These are phyloP conservation scores for Phytopythium oedochilum DNA, from an alignment of 352 stramenopile species.

Conservation along the genomic window DNA sequence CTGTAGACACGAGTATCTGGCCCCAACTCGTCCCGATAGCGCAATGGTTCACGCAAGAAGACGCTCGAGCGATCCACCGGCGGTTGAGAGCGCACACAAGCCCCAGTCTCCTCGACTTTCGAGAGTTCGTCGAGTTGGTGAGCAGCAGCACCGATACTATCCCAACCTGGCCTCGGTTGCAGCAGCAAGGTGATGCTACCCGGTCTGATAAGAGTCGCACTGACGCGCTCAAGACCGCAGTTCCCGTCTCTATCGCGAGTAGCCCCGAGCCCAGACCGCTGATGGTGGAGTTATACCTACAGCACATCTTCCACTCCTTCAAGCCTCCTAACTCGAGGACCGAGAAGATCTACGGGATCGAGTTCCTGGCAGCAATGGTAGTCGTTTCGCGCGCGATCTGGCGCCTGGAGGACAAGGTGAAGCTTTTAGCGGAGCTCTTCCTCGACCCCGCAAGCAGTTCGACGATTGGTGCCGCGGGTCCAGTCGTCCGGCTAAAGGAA, in stretches of 20 bases:
- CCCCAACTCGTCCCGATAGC: conserved; percentile 49
- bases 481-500: conserved; percentile 34
- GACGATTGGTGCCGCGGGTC: background rate
- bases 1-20: conserved; percentile 50
- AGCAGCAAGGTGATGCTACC: background rate
- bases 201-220: background rate
- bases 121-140: conserved; percentile 51
- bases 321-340: conserved; percentile 4
- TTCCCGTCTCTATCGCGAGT: background rate
- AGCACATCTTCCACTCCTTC: conserved; percentile 64
- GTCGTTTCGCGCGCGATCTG: conserved; percentile 62
- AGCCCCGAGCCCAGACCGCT: conserved; percentile 7
- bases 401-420: conserved; percentile 47
- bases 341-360: conserved; percentile 41
- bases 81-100: conserved; percentile 22
- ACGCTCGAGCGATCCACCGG: conserved; percentile 28
- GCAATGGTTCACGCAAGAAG: conserved; percentile 59
- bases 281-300: conserved; percentile 46
- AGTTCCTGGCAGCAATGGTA: conserved; percentile 56
- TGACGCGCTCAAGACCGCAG: background rate
- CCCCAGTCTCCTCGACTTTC: conserved; percentile 28
- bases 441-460: conserved; percentile 28
- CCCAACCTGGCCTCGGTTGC: background rate
- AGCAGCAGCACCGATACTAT: conserved; percentile 7
- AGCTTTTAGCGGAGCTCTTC: conserved; percentile 51